Evolutionary conservation across 2,329 filamentous ascomycete genomes (phyloP), one percentile per base, ranked within the genome.

Genomic region (Trichoderma koningiopsis): DNA sequence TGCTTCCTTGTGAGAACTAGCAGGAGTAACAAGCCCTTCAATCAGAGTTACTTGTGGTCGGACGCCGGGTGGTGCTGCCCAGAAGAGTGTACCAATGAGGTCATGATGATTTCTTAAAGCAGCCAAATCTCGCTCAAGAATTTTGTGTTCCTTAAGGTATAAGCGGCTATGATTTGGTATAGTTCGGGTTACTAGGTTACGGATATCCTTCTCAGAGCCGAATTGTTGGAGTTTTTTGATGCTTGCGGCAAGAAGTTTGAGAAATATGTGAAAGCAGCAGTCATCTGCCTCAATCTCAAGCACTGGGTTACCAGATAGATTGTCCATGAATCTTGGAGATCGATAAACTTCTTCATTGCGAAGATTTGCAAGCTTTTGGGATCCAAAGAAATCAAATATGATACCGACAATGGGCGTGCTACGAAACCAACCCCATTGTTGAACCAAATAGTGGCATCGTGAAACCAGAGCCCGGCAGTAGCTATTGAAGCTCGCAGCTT

Each of bases 101-200:
- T 92, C 89, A 70, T 91, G 89, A 70, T 92, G 89, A 70, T 92
- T 92, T 69, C 89, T 82, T 55, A 92, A 79, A 5, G 88, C 88
- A 4, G 88, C 87, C 57, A 91, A 81, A 60, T 92, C 89, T 47
- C 84, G 84, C 72, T 89, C 82, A 68, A 86, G 83, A 13, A 91
- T 83, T 6, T 81, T 82, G 69, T 89, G 84, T 74, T 91, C 89
- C 73, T 89, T 91, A 43, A 86, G 83, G 68, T 89, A 87, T 70
- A 89, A 86, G 11, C 89, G 83, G 72, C 88, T 85, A 72, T 91
- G 89, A 71, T 91, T 91, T 3, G 89, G 89, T 68, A 89, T 82
- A 1, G 88, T 85, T 33, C 89, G 84, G 16, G 87, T 82, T 8
- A 91, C 82, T 22, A 92, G 74, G 71, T 91, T 91, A 24, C 83